These are phyloP conservation scores for Diaporthe citri DNA, from an alignment of 2,329 filamentous ascomycete species.

Conservation along the genomic window DNA sequence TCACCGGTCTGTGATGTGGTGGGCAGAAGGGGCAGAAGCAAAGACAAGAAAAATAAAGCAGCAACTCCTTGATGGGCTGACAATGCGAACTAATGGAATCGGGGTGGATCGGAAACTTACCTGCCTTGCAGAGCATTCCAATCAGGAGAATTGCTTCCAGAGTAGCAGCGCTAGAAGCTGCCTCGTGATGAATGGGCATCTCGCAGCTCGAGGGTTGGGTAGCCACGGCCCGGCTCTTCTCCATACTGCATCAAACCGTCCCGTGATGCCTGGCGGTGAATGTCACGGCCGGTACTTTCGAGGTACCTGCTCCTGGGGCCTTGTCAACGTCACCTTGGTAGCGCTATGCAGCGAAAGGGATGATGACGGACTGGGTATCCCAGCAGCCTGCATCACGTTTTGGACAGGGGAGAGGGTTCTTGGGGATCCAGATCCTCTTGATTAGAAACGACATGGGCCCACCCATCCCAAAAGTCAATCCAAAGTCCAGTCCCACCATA, in stretches of 20 bases:
- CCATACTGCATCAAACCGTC: conserved; percentile 33
- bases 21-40: conserved; percentile 14
- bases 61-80: conserved; percentile 12
- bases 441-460: conserved; percentile 38
- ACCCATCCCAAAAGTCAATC: conserved; percentile 38
- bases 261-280: conserved; percentile 34
- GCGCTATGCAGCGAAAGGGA: conserved; percentile 39
- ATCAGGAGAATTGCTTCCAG: conserved; percentile 22
- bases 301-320: conserved; percentile 35
- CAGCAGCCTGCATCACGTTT: conserved; percentile 39
- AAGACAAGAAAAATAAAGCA: conserved; percentile 30
- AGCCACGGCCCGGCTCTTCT: conserved; percentile 34
- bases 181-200: conserved; percentile 27
- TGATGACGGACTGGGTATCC: conserved; percentile 36
- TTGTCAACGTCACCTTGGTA: conserved; percentile 35
- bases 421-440: conserved; percentile 35
- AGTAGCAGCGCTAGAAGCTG: conserved; percentile 31
- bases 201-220: conserved; percentile 32
- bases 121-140: conserved; percentile 26
- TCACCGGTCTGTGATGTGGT: conserved; percentile 22
- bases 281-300: conserved; percentile 34
- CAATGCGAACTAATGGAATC: conserved; percentile 25
- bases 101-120: conserved; percentile 28
- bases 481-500: conserved; percentile 35
- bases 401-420: conserved; percentile 39